phyloP scores from a whole-genome alignment of 139 green algal species.

The Nannochloris sp. region DNA sequence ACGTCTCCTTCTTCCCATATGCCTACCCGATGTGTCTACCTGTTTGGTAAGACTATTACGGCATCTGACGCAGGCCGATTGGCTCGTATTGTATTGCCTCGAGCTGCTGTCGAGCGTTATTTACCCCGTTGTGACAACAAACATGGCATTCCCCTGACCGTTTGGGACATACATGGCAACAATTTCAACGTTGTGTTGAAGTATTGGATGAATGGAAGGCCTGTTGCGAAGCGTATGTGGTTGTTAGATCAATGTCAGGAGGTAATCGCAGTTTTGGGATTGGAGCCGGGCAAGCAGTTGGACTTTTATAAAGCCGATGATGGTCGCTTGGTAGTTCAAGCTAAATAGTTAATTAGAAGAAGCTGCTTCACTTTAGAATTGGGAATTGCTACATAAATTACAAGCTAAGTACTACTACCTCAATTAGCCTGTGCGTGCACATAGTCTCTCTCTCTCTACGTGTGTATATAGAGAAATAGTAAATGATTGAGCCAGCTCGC shows the following conservation, averaged over 20 bases:
- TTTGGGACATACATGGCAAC: not conserved
- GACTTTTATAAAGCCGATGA: not conserved
- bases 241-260: not conserved
- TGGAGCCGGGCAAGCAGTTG: not conserved
- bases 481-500: no score
- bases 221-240: constrained; percentile 1
- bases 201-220: not conserved
- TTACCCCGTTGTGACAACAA: not conserved
- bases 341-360: not conserved
- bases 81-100: not conserved
- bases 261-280: not conserved
- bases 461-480: no score
- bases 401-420: no score
- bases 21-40: not conserved
- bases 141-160: not conserved
- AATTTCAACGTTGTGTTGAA: not conserved
- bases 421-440: no score
- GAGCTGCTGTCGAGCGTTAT: not conserved
- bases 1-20: no score
- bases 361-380: no score
- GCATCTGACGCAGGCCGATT: not conserved
- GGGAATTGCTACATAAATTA: no score
- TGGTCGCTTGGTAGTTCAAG: not conserved
- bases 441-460: no score
- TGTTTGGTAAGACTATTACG: not conserved